Evolutionary conservation across 1,284 basidiomycete genomes (phyloP).

Genomic region (Hypsizygus ulmarius): DNA sequence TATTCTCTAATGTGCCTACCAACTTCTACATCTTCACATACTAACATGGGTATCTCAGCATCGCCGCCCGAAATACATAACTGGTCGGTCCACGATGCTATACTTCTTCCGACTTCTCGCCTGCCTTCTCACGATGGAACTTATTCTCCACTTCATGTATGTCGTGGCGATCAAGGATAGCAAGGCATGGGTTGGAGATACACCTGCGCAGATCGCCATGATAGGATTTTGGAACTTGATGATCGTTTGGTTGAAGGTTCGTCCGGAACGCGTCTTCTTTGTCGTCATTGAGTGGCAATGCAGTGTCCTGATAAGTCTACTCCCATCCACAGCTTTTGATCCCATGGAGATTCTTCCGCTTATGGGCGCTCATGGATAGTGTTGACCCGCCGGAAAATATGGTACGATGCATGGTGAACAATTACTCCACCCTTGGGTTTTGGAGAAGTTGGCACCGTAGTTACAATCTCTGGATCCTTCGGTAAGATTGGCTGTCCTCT

Average conservation of each 20-base stretch:
- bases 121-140: conserved; percentile 85
- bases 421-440: conserved; percentile 91
- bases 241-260: conserved; percentile 94
- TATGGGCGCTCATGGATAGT: conserved; percentile 90
- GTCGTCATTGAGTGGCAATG: not conserved
- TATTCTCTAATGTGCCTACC: conserved; percentile 3
- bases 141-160: conserved; percentile 93
- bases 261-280: conserved; percentile 15
- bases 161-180: conserved; percentile 95
- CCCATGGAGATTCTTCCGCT: conserved; percentile 96
- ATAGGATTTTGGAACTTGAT: conserved; percentile 98
- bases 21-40: conserved; percentile 3
- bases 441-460: conserved; percentile 97
- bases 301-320: too few species aligned
- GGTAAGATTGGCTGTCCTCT: conserved; percentile 43
- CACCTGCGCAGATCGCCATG: conserved; percentile 84
- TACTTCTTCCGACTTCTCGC: conserved; percentile 77
- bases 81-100: conserved; percentile 33
- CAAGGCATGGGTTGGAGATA: conserved; percentile 71
- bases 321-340: conserved; percentile 69
- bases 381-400: conserved; percentile 98
- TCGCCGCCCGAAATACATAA: conserved; percentile 46
- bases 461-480: conserved; percentile 95
- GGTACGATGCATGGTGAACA: conserved; percentile 98
- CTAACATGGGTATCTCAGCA: conserved; percentile 38